A percentile compares a stretch with the other conserved stretches of the same genome.
phyloP scores from a whole-genome alignment of 139 green algal species.

The Auxenochlorella protothecoides region DNA sequence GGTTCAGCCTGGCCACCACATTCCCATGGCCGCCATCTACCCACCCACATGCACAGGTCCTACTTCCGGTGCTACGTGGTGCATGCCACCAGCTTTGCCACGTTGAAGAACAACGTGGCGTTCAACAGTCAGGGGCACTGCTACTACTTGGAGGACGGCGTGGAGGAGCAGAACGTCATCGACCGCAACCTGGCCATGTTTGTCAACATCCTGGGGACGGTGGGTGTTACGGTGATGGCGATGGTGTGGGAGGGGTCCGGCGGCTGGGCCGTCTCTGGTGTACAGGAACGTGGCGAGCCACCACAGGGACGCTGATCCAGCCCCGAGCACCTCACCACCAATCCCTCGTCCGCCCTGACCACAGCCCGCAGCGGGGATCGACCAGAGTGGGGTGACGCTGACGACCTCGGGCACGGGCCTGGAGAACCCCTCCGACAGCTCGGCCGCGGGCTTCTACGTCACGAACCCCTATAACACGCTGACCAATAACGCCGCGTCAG shows the following conservation, averaged over 20 bases:
- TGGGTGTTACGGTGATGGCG: neutral
- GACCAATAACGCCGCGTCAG: conserved; percentile 43
- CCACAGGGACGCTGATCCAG: too few relatives aligned
- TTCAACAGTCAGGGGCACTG: conserved; percentile 40
- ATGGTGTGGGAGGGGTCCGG: neutral
- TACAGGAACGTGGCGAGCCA: too few relatives aligned
- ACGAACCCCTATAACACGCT: conserved; percentile 44
- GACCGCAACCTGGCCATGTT: conserved; percentile 44
- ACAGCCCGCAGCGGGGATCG: conserved; percentile 14
- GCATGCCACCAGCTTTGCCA: conserved; percentile 29
- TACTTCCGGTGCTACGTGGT: conserved; percentile 25
- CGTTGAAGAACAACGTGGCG: conserved; percentile 35
- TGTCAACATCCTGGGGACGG: conserved; percentile 39
- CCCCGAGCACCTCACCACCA: neutral
- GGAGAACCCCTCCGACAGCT: conserved; percentile 34
- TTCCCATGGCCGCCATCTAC: too few relatives aligned
- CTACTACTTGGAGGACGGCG: conserved; percentile 46
- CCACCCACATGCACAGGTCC: conserved; percentile 1
- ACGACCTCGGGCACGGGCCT: conserved; percentile 7
- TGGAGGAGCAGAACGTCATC: conserved; percentile 49
- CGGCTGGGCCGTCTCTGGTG: neutral
- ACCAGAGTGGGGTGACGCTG: conserved; percentile 20
- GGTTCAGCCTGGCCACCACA: too few relatives aligned
- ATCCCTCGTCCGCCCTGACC: neutral
- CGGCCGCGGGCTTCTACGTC: conserved; percentile 44